phyloP scores from a whole-genome alignment of 805 yeast genomes.

The Ogataea chonburiensis region DNA sequence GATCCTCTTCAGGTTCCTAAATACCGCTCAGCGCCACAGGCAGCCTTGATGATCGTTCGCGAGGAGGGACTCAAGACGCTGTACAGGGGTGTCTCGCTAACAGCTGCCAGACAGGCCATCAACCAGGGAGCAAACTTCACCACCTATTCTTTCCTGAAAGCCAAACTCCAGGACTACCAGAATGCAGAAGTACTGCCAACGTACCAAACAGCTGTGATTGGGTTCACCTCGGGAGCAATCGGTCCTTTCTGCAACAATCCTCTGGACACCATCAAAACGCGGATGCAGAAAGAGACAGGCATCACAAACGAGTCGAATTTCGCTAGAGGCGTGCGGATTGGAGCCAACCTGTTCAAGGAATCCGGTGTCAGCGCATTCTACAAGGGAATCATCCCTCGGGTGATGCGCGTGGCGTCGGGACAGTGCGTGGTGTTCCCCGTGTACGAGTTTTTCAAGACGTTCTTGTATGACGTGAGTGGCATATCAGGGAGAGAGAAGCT shows the following conservation, averaged over 20 bases:
- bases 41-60: slow-evolving; percentile 73
- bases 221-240: slow-evolving; percentile 91
- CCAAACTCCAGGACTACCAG: slow-evolving; percentile 62
- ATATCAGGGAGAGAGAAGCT: slow-evolving; percentile 17
- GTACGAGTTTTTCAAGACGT: slow-evolving; percentile 79
- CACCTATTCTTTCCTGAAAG: slow-evolving; percentile 83
- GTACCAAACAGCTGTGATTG: slow-evolving; percentile 92
- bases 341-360: slow-evolving; percentile 75
- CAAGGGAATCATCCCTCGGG: slow-evolving; percentile 97
- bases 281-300: slow-evolving; percentile 88
- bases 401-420: slow-evolving; percentile 99
- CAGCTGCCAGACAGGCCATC: slow-evolving; percentile 97
- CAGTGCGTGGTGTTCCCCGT: slow-evolving; percentile 98
- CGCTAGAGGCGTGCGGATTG: slow-evolving; percentile 77
- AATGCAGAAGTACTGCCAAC: slow-evolving; percentile 65
- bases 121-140: slow-evolving; percentile 99
- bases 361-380: slow-evolving; percentile 88
- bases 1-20: slow-evolving; percentile 77
- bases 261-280: slow-evolving; percentile 92
- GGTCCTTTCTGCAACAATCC: slow-evolving; percentile 99
- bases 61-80: slow-evolving; percentile 90
- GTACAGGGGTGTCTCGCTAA: slow-evolving; percentile 91
- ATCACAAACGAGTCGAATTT: slow-evolving; percentile 63
- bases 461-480: slow-evolving; percentile 46
- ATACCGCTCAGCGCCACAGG: slow-evolving; percentile 91